phyloP scores from a whole-genome alignment of 164 flowering plant genomes.

The Stephania yunnanensis region DNA sequence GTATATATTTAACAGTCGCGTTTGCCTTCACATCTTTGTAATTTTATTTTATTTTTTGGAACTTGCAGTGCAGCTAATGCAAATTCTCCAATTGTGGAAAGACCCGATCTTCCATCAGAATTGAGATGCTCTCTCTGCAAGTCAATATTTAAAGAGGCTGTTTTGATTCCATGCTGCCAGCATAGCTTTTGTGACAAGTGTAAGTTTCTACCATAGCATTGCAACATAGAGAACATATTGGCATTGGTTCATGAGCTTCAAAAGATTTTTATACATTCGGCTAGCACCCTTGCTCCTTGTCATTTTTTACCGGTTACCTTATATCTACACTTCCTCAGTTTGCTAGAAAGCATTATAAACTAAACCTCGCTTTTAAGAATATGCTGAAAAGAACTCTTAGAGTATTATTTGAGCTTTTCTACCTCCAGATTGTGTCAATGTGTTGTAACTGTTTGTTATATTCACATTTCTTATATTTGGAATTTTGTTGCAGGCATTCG shows the following conservation, averaged over 20 bases:
- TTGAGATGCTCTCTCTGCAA: conserved; percentile 65
- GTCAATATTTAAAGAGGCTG: conserved; percentile 54
- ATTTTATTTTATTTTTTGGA: conserved; percentile 3
- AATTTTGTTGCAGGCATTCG: conserved; percentile 44
- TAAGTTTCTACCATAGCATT: conserved; percentile 25
- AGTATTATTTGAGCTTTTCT: too few relatives aligned
- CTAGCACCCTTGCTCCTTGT: not conserved
- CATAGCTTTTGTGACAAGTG: conserved; percentile 73
- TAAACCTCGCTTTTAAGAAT: too few relatives aligned
- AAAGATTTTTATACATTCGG: not conserved
- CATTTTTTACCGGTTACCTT: not conserved
- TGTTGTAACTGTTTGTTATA: not conserved
- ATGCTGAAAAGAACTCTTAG: too few relatives aligned
- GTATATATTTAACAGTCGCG: not conserved
- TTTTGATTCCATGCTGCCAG: conserved; percentile 85
- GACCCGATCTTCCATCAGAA: conserved; percentile 46
- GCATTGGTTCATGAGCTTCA: not conserved
- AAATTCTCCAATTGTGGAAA: conserved; percentile 21
- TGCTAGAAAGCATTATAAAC: not conserved
- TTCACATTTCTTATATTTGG: not conserved
- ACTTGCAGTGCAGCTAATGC: conserved; percentile 22
- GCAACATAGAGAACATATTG: not conserved
- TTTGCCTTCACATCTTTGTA: conserved; percentile 9
- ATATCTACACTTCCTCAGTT: not conserved
- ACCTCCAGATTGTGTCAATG: not conserved